Percentiles rank a stretch among this genome's conserved stretches.
Evolutionary conservation across 805 yeast genomes (phyloP).

Genomic region (Wickerhamiella allomyrinae): DNA sequence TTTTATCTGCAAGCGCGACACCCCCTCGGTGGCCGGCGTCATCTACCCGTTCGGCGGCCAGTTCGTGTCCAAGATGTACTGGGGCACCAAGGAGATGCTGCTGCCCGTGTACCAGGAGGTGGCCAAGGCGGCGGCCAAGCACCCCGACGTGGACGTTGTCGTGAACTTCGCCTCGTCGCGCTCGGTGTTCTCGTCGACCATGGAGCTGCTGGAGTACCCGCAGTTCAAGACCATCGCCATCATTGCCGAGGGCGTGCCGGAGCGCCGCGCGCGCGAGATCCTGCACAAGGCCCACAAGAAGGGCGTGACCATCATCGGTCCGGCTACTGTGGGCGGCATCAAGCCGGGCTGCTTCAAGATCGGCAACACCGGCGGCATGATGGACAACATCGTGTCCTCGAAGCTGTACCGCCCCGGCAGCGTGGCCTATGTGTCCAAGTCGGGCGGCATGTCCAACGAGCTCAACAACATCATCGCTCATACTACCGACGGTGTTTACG

Average conservation of each 20-base stretch:
- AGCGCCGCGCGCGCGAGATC: constrained; percentile 36
- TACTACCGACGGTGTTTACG: constrained; percentile 34
- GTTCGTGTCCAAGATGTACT: constrained; percentile 32
- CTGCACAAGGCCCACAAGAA: constrained; percentile 30
- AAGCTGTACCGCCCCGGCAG: constrained; percentile 36
- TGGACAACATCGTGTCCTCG: constrained; percentile 36
- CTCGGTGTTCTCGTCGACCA: constrained; percentile 33
- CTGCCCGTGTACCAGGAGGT: constrained; percentile 33
- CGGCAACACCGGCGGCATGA: constrained; percentile 38
- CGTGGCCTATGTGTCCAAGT: constrained; percentile 34
- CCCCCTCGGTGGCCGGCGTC: constrained; percentile 34
- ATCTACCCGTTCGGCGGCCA: constrained; percentile 36
- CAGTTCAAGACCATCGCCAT: constrained; percentile 34
- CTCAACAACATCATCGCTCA: constrained; percentile 33
- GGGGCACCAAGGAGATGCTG: constrained; percentile 36
- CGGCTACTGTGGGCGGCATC: constrained; percentile 36
- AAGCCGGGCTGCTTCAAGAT: constrained; percentile 37
- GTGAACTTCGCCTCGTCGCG: constrained; percentile 35
- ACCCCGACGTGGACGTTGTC: constrained; percentile 35
- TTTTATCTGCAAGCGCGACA: constrained; percentile 31
- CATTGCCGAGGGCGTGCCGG: constrained; percentile 37
- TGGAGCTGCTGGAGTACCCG: constrained; percentile 34
- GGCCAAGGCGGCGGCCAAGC: constrained; percentile 28
- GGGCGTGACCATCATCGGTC: constrained; percentile 35
- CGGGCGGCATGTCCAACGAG: constrained; percentile 37